Evolutionary conservation across 352 stramenopile species (phyloP).

Genomic region (Phytophthora quininea): DNA sequence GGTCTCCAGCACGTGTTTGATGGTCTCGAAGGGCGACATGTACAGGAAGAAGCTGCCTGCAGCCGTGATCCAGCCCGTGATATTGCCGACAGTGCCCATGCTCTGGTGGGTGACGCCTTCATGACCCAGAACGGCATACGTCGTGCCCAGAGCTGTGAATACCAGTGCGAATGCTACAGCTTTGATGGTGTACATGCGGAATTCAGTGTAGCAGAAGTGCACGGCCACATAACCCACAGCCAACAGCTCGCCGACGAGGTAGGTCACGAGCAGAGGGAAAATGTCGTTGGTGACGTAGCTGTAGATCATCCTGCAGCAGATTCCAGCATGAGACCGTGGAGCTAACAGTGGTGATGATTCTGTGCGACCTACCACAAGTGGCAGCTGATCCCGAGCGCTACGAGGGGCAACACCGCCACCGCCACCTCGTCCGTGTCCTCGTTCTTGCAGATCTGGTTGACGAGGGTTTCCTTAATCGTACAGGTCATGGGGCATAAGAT

Average conservation of each 20-base stretch:
- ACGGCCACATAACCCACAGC: conserved; percentile 27
- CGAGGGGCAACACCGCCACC: too few relatives aligned
- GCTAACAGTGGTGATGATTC: too few relatives aligned
- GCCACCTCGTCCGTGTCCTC: conserved; percentile 25
- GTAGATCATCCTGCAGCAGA: conserved; percentile 37
- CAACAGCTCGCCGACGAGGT: conserved; percentile 35
- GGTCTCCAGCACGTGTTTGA: conserved; percentile 29
- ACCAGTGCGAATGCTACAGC: conserved; percentile 25
- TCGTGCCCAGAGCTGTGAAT: conserved; percentile 27
- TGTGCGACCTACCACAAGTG: conserved; percentile 17
- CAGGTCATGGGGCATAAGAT: too few relatives aligned
- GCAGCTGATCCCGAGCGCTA: conserved; percentile 26
- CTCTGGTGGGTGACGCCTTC: conserved; percentile 33
- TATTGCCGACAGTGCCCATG: conserved; percentile 10
- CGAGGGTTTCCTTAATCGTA: too few relatives aligned
- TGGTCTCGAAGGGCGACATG: conserved; percentile 37
- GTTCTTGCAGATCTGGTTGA: conserved; percentile 22
- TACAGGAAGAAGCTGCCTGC: conserved; percentile 36
- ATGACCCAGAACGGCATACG: conserved; percentile 36
- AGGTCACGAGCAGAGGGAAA: conserved; percentile 49
- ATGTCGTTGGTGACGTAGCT: conserved; percentile 41
- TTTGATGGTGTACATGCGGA: conserved; percentile 20
- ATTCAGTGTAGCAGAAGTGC: conserved; percentile 26
- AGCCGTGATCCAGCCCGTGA: conserved; percentile 35
- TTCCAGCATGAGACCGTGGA: neutral